Conservation (phyloP, 495 filamentous ascomycete species). For the Penicillium egyptiacum region DNA sequence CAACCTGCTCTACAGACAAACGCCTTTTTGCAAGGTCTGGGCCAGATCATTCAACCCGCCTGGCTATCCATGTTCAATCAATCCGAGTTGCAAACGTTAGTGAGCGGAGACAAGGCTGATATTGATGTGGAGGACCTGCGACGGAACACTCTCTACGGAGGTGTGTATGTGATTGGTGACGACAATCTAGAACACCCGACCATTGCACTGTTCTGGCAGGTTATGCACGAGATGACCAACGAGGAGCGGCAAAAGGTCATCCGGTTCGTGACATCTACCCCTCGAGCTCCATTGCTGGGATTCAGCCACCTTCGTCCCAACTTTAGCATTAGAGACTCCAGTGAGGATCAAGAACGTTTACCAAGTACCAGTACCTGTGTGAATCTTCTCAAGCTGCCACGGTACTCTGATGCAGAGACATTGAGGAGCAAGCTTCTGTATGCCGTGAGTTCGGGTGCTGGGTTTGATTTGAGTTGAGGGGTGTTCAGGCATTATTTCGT, state of each 20-base stretch:
- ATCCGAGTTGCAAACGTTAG: conserved; percentile 84
- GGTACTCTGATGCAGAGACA: conserved; percentile 62
- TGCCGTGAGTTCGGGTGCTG: conserved; percentile 86
- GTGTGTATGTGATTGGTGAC: conserved; percentile 83
- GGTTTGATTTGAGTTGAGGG: conserved; percentile 83
- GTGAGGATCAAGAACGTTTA: conserved; percentile 72
- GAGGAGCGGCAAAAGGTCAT: conserved; percentile 79
- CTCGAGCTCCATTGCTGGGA: conserved; percentile 85
- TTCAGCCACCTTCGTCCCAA: conserved; percentile 82
- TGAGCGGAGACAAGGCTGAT: conserved; percentile 79
- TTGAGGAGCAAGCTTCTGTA: conserved; percentile 83
- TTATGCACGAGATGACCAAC: conserved; percentile 73
- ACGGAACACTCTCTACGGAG: conserved; percentile 83
- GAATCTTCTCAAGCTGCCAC: conserved; percentile 90
- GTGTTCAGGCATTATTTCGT: conserved; percentile 3
- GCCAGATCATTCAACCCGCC: conserved; percentile 81
- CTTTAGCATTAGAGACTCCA: conserved; percentile 89
- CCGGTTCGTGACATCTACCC: conserved; percentile 94
- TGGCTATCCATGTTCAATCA: conserved; percentile 99
- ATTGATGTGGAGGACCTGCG: conserved; percentile 88
- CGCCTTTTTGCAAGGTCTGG: conserved; percentile 82
- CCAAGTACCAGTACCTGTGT: conserved; percentile 98
- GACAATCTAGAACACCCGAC: conserved; percentile 83
- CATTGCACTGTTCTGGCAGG: conserved; percentile 86
- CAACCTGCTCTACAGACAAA: conserved; percentile 77